These are phyloP conservation scores for Exophiala aquamarina DNA, from an alignment of 2,329 filamentous ascomycete genomes.

Conservation along the genomic window DNA sequence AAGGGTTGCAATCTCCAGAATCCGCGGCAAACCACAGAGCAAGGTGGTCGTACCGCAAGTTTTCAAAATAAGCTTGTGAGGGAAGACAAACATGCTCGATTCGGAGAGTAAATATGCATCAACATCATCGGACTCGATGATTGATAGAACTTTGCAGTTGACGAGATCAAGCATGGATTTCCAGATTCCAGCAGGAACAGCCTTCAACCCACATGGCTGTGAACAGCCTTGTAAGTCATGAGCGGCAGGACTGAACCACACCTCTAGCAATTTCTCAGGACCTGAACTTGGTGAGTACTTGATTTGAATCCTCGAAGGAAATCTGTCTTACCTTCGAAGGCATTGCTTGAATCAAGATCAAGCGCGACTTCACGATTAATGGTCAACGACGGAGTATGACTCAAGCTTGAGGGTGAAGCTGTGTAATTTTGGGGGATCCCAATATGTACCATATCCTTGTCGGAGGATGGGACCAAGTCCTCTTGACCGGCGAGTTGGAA, in stretches of 20 bases:
- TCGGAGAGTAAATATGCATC: slow-evolving; percentile 97
- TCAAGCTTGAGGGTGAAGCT: slow-evolving; percentile 72
- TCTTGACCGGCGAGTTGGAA: slow-evolving; percentile 13
- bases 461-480: slow-evolving; percentile 21
- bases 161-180: slow-evolving; percentile 96
- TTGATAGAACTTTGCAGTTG: slow-evolving; percentile 96
- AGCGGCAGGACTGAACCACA: slow-evolving; percentile 90
- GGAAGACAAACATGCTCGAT: slow-evolving; percentile 99
- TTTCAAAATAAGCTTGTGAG: slow-evolving; percentile 99
- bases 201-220: slow-evolving; percentile 77
- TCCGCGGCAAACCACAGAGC: slow-evolving; percentile 81
- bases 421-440: slow-evolving; percentile 79
- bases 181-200: slow-evolving; percentile 80
- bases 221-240: slow-evolving; percentile 69
- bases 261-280: slow-evolving; percentile 95
- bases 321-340: slow-evolving; percentile 74
- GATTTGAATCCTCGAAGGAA: not conserved
- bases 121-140: slow-evolving; percentile 88
- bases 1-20: slow-evolving; percentile 86
- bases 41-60: slow-evolving; percentile 97
- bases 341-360: slow-evolving; percentile 91
- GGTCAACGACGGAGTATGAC: slow-evolving; percentile 83
- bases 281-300: slow-evolving; percentile 48
- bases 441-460: slow-evolving; percentile 77
- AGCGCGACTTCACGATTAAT: slow-evolving; percentile 95